phyloP scores from a whole-genome alignment of 1,139 yeast genomes.

The Candida freyschussii region DNA sequence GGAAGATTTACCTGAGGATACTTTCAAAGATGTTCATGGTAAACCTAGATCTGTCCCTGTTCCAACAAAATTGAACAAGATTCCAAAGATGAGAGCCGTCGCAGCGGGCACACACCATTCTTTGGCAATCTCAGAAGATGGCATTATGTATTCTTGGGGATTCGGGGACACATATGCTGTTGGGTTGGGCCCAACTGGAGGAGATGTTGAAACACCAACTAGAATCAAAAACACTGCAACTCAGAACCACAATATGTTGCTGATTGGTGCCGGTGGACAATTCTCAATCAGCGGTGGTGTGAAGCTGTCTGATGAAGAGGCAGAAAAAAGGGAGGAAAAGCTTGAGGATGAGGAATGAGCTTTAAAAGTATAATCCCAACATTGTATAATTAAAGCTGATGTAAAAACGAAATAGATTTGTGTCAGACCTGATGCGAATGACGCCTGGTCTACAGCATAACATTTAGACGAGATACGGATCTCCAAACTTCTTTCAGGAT shows the following conservation, averaged over 20 bases:
- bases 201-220: conserved; percentile 82
- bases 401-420: no score
- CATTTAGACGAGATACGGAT: no score
- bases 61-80: conserved; percentile 62
- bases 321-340: conserved; percentile 55
- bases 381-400: no score
- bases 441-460: no score
- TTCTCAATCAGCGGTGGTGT: conserved; percentile 84
- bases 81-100: conserved; percentile 57
- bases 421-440: no score
- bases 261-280: conserved; percentile 93
- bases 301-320: conserved; percentile 56
- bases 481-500: no score
- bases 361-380: no score
- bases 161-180: conserved; percentile 95
- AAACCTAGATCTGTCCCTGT: conserved; percentile 82
- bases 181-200: conserved; percentile 90
- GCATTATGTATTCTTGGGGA: conserved; percentile 93
- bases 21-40: conserved; percentile 76
- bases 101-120: conserved; percentile 93
- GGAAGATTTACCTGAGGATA: conserved; percentile 56
- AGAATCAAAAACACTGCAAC: conserved; percentile 92
- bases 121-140: conserved; percentile 77
- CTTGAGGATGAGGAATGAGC: conserved; percentile 35
- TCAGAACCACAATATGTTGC: conserved; percentile 59